phyloP scores from a whole-genome alignment of 129 eudicot genomes.

The Sambucus nigra region DNA sequence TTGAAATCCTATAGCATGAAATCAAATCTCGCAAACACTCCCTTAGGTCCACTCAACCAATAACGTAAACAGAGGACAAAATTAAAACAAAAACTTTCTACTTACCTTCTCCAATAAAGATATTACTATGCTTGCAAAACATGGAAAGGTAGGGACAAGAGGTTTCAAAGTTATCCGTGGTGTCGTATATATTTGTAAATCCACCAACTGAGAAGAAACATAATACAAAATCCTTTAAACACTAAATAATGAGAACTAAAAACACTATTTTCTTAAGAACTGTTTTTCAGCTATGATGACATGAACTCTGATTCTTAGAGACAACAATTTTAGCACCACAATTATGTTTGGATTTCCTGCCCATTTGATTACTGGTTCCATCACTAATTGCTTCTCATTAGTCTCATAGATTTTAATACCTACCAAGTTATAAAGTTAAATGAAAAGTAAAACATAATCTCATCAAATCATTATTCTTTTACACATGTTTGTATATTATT shows the following conservation, averaged over 20 bases:
- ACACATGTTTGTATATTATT: too few species aligned
- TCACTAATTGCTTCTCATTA: conserved; percentile 67
- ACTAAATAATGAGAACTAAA: conserved; percentile 8
- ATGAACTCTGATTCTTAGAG: conserved; percentile 48
- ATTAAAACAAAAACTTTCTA: neutral
- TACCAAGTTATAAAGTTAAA: conserved; percentile 12
- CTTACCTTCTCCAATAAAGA: conserved; percentile 82
- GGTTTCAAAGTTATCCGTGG: conserved; percentile 73
- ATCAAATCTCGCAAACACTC: too few species aligned
- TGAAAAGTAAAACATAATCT: neutral
- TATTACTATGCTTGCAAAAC: conserved; percentile 57
- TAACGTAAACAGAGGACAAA: neutral
- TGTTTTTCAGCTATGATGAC: conserved; percentile 23
- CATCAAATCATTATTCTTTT: neutral
- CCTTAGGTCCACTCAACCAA: too few species aligned
- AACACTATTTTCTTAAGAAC: conserved; percentile 5
- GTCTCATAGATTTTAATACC: conserved; percentile 76
- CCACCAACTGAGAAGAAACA: conserved; percentile 54
- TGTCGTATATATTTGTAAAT: conserved; percentile 62
- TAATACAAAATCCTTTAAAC: neutral
- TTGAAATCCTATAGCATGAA: too few species aligned
- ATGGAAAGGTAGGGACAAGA: conserved; percentile 75
- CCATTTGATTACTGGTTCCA: conserved; percentile 90
- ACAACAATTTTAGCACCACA: conserved; percentile 33
- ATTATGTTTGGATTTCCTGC: conserved; percentile 87